Evolutionary conservation across 257 asterid species (phyloP), one percentile per base, ranked within the genome.

Genomic region (Rubia yunnanensis): DNA sequence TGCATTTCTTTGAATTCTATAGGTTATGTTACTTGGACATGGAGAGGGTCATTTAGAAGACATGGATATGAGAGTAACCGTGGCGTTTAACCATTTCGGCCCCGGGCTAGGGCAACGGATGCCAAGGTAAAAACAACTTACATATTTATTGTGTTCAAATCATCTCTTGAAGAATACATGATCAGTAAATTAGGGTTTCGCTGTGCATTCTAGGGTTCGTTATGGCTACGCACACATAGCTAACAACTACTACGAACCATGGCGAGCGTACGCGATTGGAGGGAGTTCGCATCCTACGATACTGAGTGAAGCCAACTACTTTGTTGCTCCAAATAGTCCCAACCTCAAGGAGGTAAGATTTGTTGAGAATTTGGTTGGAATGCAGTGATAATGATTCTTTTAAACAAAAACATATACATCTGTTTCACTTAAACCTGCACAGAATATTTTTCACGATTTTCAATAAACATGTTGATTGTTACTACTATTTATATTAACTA

Each of bases 81-180:
- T 92, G 50, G 98, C 71, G 8, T 89, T 84, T 56, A 92, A 92
- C 78, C 85, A 70, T 77, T 92, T 92, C 64, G 98, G 98, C 14
- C 85, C 89, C 7, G 98, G 92, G 52, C 82, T 92, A 44, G 78
- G 81, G 32, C 95, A 87, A 44, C 3, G 52, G 52, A 44, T 44
- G 52, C 52, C 52, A 5, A 44, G 52, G 52, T 41, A 41, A 3
- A 1, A 8, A 3, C 17, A 41, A 13, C n/a, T n/a, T n/a, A n/a
- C n/a, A 41, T 4, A 11, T 3, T 14, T 41, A 41, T 41, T 41
- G 6, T 41, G 49, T 10, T 36, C 17, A 38, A 38, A 38, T 38
- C 14, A 38, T 38, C 15, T 38, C 44, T 38, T 10, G 14, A 8
- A 38, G 14, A 38, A 41, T 39, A 17, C 48, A 39, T 10, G 18